Conservation (phyloP, 805 yeast species). For the Metschnikowia shivogae region DNA sequence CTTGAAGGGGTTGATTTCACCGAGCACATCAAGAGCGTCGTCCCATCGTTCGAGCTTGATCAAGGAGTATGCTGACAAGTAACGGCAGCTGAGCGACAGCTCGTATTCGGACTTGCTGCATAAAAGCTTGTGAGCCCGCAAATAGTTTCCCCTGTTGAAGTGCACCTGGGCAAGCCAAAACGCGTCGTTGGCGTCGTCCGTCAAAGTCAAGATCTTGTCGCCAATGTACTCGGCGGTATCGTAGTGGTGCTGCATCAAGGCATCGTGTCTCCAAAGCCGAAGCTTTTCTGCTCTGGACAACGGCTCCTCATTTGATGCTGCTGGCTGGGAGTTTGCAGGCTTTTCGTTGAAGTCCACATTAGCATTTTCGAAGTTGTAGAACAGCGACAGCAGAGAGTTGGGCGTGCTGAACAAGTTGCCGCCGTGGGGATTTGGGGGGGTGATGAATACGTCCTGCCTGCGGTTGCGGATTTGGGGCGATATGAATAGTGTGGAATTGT, state of each 20-base stretch:
- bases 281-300: slow-evolving; percentile 79
- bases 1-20: slow-evolving; percentile 74
- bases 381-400: slow-evolving; percentile 36
- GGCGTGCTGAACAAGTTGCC: slow-evolving; percentile 40
- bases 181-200: slow-evolving; percentile 88
- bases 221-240: slow-evolving; percentile 88
- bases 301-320: slow-evolving; percentile 30
- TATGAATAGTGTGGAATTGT: slow-evolving; percentile 68
- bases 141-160: slow-evolving; percentile 68
- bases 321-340: slow-evolving; percentile 1
- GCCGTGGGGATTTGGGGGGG: slow-evolving; percentile 48
- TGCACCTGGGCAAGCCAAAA: slow-evolving; percentile 94
- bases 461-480: slow-evolving; percentile 55
- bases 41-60: slow-evolving; percentile 75
- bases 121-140: slow-evolving; percentile 72
- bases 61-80: slow-evolving; percentile 71
- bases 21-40: slow-evolving; percentile 82
- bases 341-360: slow-evolving; percentile 11
- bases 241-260: slow-evolving; percentile 87
- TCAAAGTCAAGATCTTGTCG: slow-evolving; percentile 79
- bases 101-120: slow-evolving; percentile 51
- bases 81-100: slow-evolving; percentile 69
- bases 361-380: slow-evolving; percentile 28
- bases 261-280: slow-evolving; percentile 90
- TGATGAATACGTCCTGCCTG: slow-evolving; percentile 38